A percentile compares a stretch with the other conserved stretches of the same genome.
phyloP scores from a whole-genome alignment of 495 filamentous ascomycete species.

The Podospora comata region DNA sequence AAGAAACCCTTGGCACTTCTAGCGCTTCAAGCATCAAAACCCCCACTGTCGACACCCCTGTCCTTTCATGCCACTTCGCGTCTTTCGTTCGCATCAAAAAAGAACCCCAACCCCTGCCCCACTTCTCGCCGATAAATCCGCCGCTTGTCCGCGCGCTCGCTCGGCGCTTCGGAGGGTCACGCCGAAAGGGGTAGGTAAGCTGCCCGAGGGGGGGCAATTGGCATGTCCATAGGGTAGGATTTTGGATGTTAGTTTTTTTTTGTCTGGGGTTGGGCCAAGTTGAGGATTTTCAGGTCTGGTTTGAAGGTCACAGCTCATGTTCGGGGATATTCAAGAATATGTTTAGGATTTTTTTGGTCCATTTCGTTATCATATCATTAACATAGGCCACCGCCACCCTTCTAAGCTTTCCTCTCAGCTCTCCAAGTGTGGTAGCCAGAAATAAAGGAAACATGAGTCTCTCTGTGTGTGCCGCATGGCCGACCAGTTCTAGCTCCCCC shows the following conservation, averaged over 20 bases:
- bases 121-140: slow-evolving; percentile 22
- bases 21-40: too few relatives aligned
- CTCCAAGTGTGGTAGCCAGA: not conserved
- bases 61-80: too few relatives aligned
- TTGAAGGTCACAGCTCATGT: not conserved
- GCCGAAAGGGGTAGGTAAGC: not conserved
- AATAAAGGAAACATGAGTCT: not conserved
- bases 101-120: slow-evolving; percentile 3
- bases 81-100: not conserved
- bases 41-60: too few relatives aligned
- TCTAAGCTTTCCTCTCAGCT: not conserved
- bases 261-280: not conserved
- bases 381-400: not conserved
- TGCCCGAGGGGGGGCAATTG: not conserved
- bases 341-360: not conserved
- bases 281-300: not conserved
- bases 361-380: not conserved
- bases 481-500: not conserved
- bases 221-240: not conserved
- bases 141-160: slow-evolving; percentile 12
- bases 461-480: not conserved
- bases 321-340: not conserved
- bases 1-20: too few relatives aligned
- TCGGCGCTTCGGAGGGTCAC: slow-evolving; percentile 6
- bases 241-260: not conserved